These are phyloP conservation scores for Tuber microsphaerosporum DNA, from an alignment of 495 filamentous ascomycete species.

Conservation along the genomic window DNA sequence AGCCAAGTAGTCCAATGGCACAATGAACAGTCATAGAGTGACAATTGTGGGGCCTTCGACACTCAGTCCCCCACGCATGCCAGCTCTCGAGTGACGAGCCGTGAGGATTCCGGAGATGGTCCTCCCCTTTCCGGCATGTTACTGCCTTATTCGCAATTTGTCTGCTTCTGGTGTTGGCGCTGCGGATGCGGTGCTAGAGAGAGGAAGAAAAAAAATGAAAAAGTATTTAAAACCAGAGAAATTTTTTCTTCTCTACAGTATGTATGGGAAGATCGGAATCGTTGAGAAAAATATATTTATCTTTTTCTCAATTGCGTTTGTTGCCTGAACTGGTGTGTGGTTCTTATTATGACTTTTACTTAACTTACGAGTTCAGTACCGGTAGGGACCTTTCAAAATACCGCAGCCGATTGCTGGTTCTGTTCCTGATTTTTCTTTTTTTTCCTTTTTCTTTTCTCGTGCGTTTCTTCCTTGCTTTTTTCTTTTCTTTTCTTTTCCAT, in stretches of 20 bases:
- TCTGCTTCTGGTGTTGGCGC: neutral
- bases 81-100: neutral
- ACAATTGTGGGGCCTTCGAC: neutral
- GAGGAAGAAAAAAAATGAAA: neutral
- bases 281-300: neutral
- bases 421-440: neutral
- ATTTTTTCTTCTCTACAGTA: neutral
- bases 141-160: neutral
- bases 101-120: neutral
- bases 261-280: constrained; percentile 1
- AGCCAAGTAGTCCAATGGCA: neutral
- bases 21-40: neutral
- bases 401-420: neutral
- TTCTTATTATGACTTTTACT: neutral
- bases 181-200: neutral
- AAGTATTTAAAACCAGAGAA: neutral
- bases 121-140: neutral
- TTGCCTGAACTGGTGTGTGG: neutral
- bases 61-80: neutral
- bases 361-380: neutral
- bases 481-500: neutral
- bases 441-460: neutral
- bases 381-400: neutral
- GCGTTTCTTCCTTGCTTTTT: neutral
- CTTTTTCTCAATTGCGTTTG: neutral